Base-by-base conservation (phyloP, 1,284 basidiomycete genomes). In the Ustilago lituana region DNA sequence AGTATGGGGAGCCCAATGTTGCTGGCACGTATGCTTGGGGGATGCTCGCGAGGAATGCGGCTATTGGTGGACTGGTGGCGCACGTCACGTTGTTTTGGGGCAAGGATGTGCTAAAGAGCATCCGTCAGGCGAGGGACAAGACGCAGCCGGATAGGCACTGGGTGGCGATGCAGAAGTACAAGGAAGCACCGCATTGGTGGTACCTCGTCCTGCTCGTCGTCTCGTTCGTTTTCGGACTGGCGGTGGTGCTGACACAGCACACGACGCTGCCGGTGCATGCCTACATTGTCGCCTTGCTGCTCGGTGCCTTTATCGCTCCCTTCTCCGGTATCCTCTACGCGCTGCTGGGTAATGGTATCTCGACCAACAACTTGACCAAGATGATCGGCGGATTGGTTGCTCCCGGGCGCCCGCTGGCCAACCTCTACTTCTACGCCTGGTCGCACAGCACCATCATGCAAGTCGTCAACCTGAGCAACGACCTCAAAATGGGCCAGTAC, bases 91-190 rank as follows among this genome's bases (percentile, higher is more conserved):
- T 87, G 87, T 89, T 80, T 58, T 83, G 74, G 66, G 67, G 81
- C 10, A 59, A 53, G 27, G 75, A 80, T 36, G 44, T 66, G 0
- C 11, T 31, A 2, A 32, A n/a, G 20, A 86, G 87, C 0, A 85
- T 89, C 80, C 86, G 84, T 65, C 83, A 86, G 43, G 83, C 85
- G 1, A 82, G 84, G 17, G 70, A 73, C 11, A 84, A 84, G 57
- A 84, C 84, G 4, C 85, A 85, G 65, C 85, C 86, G 0, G 88
- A 89, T 75, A 86, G 85, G 7, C 88, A 89, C 78, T 89, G 68
- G 45, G 24, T 32, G 17, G 68, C 62, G 20, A 82, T 82, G 81
- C 50, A 44, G 27, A 71, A 68, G 50, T 82, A 81, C 55, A 70
- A 71, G 26, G 78, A 81, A 39, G 79, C 69, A 1, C 76, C 77